Base-by-base conservation (phyloP, 805 yeast species). In the Wickerhamomyces pijperi region DNA sequence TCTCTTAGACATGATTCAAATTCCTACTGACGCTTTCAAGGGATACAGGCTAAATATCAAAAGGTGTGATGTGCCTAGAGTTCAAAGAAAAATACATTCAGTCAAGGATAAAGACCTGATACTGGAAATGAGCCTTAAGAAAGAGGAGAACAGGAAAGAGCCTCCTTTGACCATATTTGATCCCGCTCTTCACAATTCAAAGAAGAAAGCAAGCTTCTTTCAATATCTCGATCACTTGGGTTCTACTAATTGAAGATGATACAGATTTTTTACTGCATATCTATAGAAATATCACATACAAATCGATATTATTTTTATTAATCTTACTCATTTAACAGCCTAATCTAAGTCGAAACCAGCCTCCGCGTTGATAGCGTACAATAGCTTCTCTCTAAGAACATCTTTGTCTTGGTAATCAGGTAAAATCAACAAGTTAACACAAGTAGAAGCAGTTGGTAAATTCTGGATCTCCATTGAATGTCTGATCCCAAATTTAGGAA, bases 371-470 rank as follows among this genome's bases (percentile, higher is more conserved):
- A 92, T 87, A 1, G 95, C 76, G 55, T 82, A 85, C 19, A 86
- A 54, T 39, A 90, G 59, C 55, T 87, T 88, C 34, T 69, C 60
- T 41, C 68, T 68, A 34, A 92, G 60, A 2, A 70, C 19, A 32
- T 65, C 57, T 50, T 77, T 81, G 47, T 81, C 63, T 46, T 64
- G 61, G 56, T 92, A 92, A 54, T 87, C 82, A 0, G 98, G 98
- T 20, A 92, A 58, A 51, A 82, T 87, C 44, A 92, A 63, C 41
- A 92, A 59, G 53, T 92, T 92, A 23, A 87, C 84, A 65, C 98
- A 92, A 0, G 98, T 92, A 0, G 96, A 77, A 0, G 97, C 82
- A 0, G 97, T 85, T 0, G 98, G 98, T 32, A 92, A 37, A 17
- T 39, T 38, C 2, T 65, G 66, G 2, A 51, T 46, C 20, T 72